Evolutionary conservation across 345 rosid species (phyloP), one percentile per base, ranked within the genome.

Genomic region (Murraya koenigii): DNA sequence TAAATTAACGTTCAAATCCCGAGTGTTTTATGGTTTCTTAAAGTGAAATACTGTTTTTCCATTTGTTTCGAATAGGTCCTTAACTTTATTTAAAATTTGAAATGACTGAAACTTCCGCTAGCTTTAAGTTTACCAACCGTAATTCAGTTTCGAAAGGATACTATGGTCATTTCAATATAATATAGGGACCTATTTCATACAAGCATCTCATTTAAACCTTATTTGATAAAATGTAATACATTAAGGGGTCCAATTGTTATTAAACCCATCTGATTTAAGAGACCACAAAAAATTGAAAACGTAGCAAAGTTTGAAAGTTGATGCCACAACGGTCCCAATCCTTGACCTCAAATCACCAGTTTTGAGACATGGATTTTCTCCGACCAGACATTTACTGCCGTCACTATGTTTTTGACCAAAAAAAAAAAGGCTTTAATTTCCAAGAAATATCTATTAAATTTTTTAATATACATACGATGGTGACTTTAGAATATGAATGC

Each of bases 311-410:
- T 33, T 2, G 68, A 44, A 62, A 13, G 28, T 61, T 64, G 70
- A 75, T n/a, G 49, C 8, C 32, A 32, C 13, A 11, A 14, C 11
- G 76, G 72, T 6, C 76, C 77, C 72, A 75, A 41, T 55, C 20
- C 44, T 64, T 59, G 80, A 69, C 71, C 67, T 23, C 15, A 75
- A 33, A 59, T 6, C 36, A 33, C 71, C 23, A 58, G 44, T 10
- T 23, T 44, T 8, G 26, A 20, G 77, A 80, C 64, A 63, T 60
- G 71, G 65, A 73, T 66, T n/a, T 38, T 67, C 66, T 62, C 61
- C 47, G 66, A 61, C 66, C 80, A 49, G 71, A 39, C 4, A 58
- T 20, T 60, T 49, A 22, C 4, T 68, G 74, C 75, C 80, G 75
- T 52, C 80, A 62, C 69, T 41, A 39, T 4, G 66, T 60, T 59